Evolutionary conservation across 2,329 filamentous ascomycete genomes (phyloP).

Genomic region (Claviceps fusiformis): DNA sequence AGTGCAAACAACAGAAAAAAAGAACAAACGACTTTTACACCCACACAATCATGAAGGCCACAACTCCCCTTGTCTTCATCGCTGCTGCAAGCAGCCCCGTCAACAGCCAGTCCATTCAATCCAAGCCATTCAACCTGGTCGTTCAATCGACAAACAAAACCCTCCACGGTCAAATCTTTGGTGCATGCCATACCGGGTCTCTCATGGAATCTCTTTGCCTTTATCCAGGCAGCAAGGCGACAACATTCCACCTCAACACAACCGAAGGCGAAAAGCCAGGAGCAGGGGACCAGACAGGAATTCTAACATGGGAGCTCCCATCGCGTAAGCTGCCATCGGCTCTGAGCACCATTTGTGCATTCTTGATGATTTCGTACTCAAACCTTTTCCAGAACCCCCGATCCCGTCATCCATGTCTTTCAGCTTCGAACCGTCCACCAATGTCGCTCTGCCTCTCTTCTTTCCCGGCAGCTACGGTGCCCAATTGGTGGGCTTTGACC

Average conservation of each 20-base stretch:
- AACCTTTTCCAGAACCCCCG: background rate
- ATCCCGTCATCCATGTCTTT: slow-evolving; percentile 8
- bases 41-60: slow-evolving; percentile 7
- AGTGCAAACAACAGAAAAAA: too few relatives aligned
- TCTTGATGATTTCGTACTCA: background rate
- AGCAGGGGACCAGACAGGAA: slow-evolving; percentile 4
- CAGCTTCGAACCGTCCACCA: slow-evolving; percentile 9
- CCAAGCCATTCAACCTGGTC: slow-evolving; percentile 11
- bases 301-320: slow-evolving; percentile 7
- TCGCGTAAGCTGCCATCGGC: background rate
- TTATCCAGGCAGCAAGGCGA: background rate
- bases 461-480: slow-evolving; percentile 8
- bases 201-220: slow-evolving; percentile 12
- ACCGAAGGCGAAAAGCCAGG: slow-evolving; percentile 5
- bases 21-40: too few relatives aligned
- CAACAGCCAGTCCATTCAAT: slow-evolving; percentile 8
- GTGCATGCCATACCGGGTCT: slow-evolving; percentile 11
- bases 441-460: slow-evolving; percentile 12
- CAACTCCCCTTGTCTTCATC: background rate
- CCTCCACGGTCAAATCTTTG: slow-evolving; percentile 7
- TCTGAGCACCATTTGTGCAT: background rate
- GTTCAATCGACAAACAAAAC: slow-evolving; percentile 6
- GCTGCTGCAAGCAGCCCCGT: slow-evolving; percentile 3
- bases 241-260: slow-evolving; percentile 10
- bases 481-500: slow-evolving; percentile 14